Evolutionary conservation across 2,329 filamentous ascomycete genomes (phyloP), one percentile per base, ranked within the genome.

Genomic region (Penicillium sp.): DNA sequence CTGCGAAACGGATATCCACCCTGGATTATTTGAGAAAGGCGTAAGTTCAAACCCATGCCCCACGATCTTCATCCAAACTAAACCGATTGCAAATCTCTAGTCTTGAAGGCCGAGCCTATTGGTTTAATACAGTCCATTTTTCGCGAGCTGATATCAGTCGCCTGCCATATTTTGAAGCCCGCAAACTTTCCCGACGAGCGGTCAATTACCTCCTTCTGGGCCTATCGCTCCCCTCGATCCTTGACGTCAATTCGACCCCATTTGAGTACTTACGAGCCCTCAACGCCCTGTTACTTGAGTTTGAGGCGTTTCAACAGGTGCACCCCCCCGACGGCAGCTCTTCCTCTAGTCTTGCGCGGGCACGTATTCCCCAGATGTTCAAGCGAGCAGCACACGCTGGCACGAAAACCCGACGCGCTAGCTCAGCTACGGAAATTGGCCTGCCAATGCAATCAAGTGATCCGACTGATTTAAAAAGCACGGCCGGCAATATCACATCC

Each of bases 71-170:
- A 46, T 12, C 14, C 14, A 29, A 45, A 40, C 61, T 68, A 54
- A 66, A 35, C 25, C 44, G 35, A 27, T 50, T 37, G n/a, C 29
- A 11, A 43, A 40, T 42, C 26, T 51, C 49, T 70, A 96, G 91
- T 26, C 92, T 99, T 70, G 92, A 97, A 76, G 92, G 93, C 57
- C 87, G 91, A 55, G 87, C 96, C 41, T 97, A 96, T 79, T 97
- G 94, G 92, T 97, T 97, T 81, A 97, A 97, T 76, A 97, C 94
- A 0, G 85, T 96, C 57, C 89, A 96, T 69, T 96, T 96, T 75
- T 90, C 92, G 62, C 89, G 90, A 67, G 75, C 84, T 27, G 91
- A 96, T 73, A 82, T 97, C 31, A 79, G 83, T 49, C 87, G 88
- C 68, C 88, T 97, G 79, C 87, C 93, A 44, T 96, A 91, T 70